phyloP scores from a whole-genome alignment of 805 yeast genomes.

The Metschnikowia anglica region DNA sequence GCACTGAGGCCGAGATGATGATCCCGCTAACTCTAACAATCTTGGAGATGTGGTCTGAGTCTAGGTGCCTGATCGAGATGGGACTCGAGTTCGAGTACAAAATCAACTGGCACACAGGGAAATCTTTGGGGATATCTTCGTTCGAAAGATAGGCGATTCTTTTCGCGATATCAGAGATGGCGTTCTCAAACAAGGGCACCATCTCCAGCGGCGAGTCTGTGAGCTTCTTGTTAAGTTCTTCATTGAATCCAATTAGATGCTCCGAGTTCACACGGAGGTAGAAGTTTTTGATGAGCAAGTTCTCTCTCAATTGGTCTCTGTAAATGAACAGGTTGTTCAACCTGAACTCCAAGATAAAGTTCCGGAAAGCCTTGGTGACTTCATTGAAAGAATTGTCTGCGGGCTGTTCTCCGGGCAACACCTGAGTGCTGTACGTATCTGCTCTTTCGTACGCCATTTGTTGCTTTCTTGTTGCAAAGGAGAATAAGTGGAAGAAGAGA shows the following conservation, averaged over 20 bases:
- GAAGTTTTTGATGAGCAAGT: slow-evolving; percentile 73
- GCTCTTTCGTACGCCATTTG: slow-evolving; percentile 73
- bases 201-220: slow-evolving; percentile 85
- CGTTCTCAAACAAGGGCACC: slow-evolving; percentile 80
- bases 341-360: slow-evolving; percentile 83
- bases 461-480: not conserved
- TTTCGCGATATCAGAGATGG: slow-evolving; percentile 83
- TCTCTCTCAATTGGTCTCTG: slow-evolving; percentile 88
- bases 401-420: slow-evolving; percentile 78
- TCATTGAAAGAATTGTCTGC: slow-evolving; percentile 66
- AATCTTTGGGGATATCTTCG: slow-evolving; percentile 50
- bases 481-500: not conserved
- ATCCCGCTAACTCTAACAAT: slow-evolving; percentile 92
- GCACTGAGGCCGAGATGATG: slow-evolving; percentile 84
- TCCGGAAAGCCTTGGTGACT: slow-evolving; percentile 71
- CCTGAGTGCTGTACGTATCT: slow-evolving; percentile 73
- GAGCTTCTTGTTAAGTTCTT: slow-evolving; percentile 80
- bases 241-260: slow-evolving; percentile 84
- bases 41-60: slow-evolving; percentile 84
- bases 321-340: slow-evolving; percentile 79
- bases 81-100: slow-evolving; percentile 70
- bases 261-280: slow-evolving; percentile 73
- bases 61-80: slow-evolving; percentile 75
- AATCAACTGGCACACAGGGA: slow-evolving; percentile 84
- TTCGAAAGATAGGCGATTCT: slow-evolving; percentile 56